phyloP scores from a whole-genome alignment of 371 early-diverging fungal genomes.

The Mucor saturninus region DNA sequence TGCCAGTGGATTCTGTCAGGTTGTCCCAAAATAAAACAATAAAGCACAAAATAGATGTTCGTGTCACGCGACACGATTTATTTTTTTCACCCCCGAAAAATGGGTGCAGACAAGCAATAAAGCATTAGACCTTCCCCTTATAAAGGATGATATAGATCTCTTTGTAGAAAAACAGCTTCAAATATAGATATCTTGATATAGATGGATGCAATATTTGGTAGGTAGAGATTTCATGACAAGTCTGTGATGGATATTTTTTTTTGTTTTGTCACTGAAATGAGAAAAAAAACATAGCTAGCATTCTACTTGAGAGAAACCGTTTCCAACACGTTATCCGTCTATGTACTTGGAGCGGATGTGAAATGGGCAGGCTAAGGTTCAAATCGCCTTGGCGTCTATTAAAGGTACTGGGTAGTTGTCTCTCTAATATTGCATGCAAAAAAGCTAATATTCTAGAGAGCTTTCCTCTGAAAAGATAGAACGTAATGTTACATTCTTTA shows the following conservation, averaged over 20 bases:
- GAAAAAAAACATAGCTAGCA: no score
- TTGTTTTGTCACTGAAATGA: no score
- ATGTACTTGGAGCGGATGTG: constrained; percentile 96
- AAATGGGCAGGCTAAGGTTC: constrained; percentile 95
- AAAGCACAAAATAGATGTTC: constrained; percentile 28
- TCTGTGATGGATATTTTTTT: no score
- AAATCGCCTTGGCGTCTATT: constrained; percentile 96
- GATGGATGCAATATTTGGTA: no score
- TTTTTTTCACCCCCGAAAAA: no score
- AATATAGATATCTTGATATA: no score
- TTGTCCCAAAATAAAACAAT: constrained; percentile 11
- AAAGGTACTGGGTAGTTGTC: constrained; percentile 98
- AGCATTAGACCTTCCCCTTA: no score
- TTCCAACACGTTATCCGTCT: constrained; percentile 99
- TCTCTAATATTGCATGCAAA: constrained; percentile 97
- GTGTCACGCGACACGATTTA: constrained; percentile 35
- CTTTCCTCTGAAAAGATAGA: constrained; percentile 92
- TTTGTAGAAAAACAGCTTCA: no score
- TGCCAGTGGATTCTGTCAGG: constrained; percentile 42
- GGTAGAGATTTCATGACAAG: no score
- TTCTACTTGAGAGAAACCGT: constrained; percentile 67
- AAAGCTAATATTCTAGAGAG: constrained; percentile 99
- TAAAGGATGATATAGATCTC: no score
- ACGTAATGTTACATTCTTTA: constrained; percentile 90
- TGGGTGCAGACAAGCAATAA: no score